Evolutionary conservation across 1,139 yeast species (phyloP).

Genomic region (Yamadazyma buinensis): DNA sequence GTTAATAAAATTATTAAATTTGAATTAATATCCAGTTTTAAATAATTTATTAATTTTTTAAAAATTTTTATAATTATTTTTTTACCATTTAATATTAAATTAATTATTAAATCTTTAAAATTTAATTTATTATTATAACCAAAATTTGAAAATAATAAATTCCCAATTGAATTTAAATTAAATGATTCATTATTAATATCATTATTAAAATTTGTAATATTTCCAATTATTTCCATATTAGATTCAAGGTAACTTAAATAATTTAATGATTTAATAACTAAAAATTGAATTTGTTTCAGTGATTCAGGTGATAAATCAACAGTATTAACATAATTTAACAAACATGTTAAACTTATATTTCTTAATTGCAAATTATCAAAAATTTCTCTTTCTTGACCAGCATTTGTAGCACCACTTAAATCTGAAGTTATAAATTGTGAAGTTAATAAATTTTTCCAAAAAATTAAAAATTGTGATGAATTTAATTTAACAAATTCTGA

Average conservation of each 20-base stretch:
- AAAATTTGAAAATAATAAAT: slow-evolving; percentile 27
- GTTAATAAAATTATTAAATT: slow-evolving; percentile 39
- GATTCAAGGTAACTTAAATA: slow-evolving; percentile 42
- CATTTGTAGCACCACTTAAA: slow-evolving; percentile 19
- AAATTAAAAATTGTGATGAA: slow-evolving; percentile 67
- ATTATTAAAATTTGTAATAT: slow-evolving; percentile 30
- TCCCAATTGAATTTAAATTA: slow-evolving; percentile 29
- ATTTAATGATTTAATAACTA: slow-evolving; percentile 41
- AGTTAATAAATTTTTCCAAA: slow-evolving; percentile 82
- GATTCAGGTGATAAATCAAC: slow-evolving; percentile 42
- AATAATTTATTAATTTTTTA: slow-evolving; percentile 24
- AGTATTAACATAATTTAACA: slow-evolving; percentile 36
- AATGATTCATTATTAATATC: slow-evolving; percentile 28
- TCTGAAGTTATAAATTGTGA: slow-evolving; percentile 38
- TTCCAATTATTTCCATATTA: slow-evolving; percentile 32
- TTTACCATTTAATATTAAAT: slow-evolving; percentile 33
- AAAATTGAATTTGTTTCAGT: slow-evolving; percentile 40
- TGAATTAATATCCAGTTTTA: slow-evolving; percentile 38
- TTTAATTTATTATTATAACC: slow-evolving; percentile 21
- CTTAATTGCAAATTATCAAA: slow-evolving; percentile 37
- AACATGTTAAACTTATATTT: slow-evolving; percentile 39
- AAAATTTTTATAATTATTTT: slow-evolving; percentile 33
- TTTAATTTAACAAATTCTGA: slow-evolving; percentile 62
- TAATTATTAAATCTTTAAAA: slow-evolving; percentile 25
- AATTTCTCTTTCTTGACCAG: slow-evolving; percentile 28